Evolutionary conservation across 495 filamentous ascomycete genomes (phyloP), one percentile per base, ranked within the genome.

Genomic region (Patellaria atrata): DNA sequence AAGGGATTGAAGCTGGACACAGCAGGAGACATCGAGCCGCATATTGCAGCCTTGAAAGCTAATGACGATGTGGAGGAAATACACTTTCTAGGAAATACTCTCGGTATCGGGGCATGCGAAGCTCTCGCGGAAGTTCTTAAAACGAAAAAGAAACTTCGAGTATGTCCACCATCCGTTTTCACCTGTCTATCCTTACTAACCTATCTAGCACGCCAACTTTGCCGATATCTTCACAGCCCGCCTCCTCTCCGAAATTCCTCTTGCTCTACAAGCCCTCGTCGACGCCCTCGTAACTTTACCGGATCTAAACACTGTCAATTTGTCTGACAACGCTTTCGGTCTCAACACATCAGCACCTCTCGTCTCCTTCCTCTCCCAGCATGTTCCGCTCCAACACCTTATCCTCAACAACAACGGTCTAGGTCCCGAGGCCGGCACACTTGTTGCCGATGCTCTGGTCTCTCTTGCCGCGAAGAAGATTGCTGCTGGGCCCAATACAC

Each of bases 371-470:
- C 73, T 96, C 29, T 75, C 79, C 17, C 65, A 69, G 18, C 85
- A 93, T 54, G 71, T 78, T 13, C 86, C 89, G 6, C 75, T 97
- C 10, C 81, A 79, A 51, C 82, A 93, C 57, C 70, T 97, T 10
- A 79, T 89, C 55, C 71, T 97, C 36, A 94, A 93, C 64, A 97
- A 97, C 64, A 97, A 97, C 57, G 89, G 89, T n/a, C 70, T 97
- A 7, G 89, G 89, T 11, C 89, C 89, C 21, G 70, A 76, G 26
- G 91, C 89, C 2, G 89, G 91, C 32, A 75, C 75, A 29, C 60
- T 84, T 35, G 74, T 97, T 41, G 89, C 86, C 18, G 73, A 92
- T 52, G 73, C 78, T 8, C 67, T 83, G 29, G 66, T 60, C 22
- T 65, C 73, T 13, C 79, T 97, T 38, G 82, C 84, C 4, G 69